These are phyloP conservation scores for Sporothrix mexicana DNA, from an alignment of 2,329 filamentous ascomycete species.

Conservation along the genomic window DNA sequence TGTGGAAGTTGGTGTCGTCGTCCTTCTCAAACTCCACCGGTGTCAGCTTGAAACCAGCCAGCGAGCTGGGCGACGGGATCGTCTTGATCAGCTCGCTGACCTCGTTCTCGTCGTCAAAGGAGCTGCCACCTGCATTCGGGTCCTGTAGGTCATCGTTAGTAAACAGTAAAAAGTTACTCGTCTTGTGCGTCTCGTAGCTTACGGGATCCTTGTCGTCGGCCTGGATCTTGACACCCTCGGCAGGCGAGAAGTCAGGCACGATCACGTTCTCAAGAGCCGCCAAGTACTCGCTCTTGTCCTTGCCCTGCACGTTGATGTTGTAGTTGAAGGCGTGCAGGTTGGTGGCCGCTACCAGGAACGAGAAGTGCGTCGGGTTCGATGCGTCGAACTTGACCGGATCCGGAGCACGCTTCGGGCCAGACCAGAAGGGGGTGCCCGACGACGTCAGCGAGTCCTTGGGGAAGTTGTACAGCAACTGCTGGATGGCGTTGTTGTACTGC, in stretches of 20 bases:
- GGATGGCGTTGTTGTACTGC: constrained; percentile 95
- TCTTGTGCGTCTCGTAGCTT: constrained; percentile 45
- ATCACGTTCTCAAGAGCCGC: constrained; percentile 91
- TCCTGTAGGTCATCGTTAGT: constrained; percentile 57
- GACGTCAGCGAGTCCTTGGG: constrained; percentile 92
- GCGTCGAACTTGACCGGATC: constrained; percentile 88
- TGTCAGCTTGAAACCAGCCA: constrained; percentile 86
- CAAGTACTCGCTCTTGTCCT: constrained; percentile 72
- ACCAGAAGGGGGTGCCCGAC: constrained; percentile 93
- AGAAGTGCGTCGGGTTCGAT: constrained; percentile 83
- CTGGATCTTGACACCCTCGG: constrained; percentile 92
- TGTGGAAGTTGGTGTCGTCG: constrained; percentile 96
- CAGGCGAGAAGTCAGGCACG: constrained; percentile 91
- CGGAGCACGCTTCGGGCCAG: constrained; percentile 94
- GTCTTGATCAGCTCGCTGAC: constrained; percentile 72
- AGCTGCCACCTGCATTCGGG: constrained; percentile 68
- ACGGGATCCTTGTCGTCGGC: constrained; percentile 91
- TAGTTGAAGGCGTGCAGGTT: constrained; percentile 98
- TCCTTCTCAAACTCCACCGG: constrained; percentile 98
- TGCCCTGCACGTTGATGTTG: constrained; percentile 83
- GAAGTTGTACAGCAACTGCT: constrained; percentile 95
- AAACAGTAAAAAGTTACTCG: neutral
- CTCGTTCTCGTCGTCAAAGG: constrained; percentile 76
- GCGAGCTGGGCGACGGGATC: constrained; percentile 77
- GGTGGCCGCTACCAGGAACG: constrained; percentile 84